These are phyloP conservation scores for Coffea eugenioides DNA, from an alignment of 257 asterid genomes.

Conservation along the genomic window DNA sequence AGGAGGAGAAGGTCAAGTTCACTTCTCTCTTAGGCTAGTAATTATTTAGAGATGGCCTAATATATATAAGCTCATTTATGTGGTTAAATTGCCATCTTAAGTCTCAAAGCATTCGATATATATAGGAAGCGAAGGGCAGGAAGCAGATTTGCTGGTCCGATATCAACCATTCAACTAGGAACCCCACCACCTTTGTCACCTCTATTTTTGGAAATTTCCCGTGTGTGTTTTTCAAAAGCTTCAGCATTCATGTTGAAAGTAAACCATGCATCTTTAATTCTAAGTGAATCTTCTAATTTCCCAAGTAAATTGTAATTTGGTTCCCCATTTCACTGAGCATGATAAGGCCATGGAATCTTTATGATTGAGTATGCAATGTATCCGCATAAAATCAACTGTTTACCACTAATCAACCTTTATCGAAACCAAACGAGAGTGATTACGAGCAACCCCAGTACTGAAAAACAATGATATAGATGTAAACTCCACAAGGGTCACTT, in stretches of 20 bases:
- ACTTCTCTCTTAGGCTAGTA: too few species aligned
- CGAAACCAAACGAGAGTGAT: background rate
- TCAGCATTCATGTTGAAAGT: background rate
- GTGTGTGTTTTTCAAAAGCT: background rate
- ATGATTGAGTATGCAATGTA: background rate
- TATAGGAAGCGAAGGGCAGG: background rate
- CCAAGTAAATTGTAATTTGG: background rate
- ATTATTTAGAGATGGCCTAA: too few species aligned
- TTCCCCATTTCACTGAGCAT: background rate
- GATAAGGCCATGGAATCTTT: too few species aligned
- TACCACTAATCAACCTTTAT: background rate
- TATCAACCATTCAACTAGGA: background rate
- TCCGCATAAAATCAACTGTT: background rate
- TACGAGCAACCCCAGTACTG: background rate
- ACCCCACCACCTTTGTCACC: conserved; percentile 3
- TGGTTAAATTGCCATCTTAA: background rate
- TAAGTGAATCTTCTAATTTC: background rate
- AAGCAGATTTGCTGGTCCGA: background rate
- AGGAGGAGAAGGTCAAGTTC: too few species aligned
- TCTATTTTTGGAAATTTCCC: background rate
- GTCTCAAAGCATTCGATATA: background rate
- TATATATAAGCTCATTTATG: too few species aligned
- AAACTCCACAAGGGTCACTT: too few species aligned
- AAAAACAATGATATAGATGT: too few species aligned
- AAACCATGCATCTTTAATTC: background rate